Evolutionary conservation across 257 asterid genomes (phyloP), one percentile per base, ranked within the genome.

Genomic region (Rubia yunnanensis): DNA sequence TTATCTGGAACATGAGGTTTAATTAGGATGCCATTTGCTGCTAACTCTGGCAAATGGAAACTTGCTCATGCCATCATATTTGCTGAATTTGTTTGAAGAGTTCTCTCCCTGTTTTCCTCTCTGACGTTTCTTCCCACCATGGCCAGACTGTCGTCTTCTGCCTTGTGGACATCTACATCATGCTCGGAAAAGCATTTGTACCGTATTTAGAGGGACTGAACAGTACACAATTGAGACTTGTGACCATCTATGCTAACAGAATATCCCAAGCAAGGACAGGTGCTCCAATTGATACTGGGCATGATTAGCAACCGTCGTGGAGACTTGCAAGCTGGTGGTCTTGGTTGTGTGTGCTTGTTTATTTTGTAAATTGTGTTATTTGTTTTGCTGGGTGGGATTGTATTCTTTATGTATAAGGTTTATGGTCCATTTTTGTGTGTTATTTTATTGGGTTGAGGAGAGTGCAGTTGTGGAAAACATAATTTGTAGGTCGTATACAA

Each of bases 201-300:
- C 99, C 99, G 38, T 86, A 89, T 74, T 66, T 94, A 90, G 99
- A 90, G 68, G 97, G 95, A 39, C 89, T 94, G 28, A 94, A 87
- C 64, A 88, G 91, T 75, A 94, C 97, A 2, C 99, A 94, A 70
- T 76, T 88, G 46, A 81, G 97, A 26, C 69, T 94, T 82, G 99
- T 94, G 70, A 94, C 97, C 10, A 90, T 94, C 62, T 94, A 94
- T 34, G 99, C 99, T 2, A 94, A 90, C 81, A 81, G 99, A 77
- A 94, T 94, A 77, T 94, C 99, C 31, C 99, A 94, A 80, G 97
- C 99, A 31, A 82, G 99, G 83, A 88, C 91, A 0, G 99, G 99
- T 44, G 63, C 88, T 8, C 89, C 97, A 6, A 80, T 89, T 15
- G 95, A 85, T 74, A 76, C 86, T 36, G 66, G 80, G 70, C 89